Evolutionary conservation across 352 stramenopile species (phyloP).

Genomic region (Pythium coloratum): DNA sequence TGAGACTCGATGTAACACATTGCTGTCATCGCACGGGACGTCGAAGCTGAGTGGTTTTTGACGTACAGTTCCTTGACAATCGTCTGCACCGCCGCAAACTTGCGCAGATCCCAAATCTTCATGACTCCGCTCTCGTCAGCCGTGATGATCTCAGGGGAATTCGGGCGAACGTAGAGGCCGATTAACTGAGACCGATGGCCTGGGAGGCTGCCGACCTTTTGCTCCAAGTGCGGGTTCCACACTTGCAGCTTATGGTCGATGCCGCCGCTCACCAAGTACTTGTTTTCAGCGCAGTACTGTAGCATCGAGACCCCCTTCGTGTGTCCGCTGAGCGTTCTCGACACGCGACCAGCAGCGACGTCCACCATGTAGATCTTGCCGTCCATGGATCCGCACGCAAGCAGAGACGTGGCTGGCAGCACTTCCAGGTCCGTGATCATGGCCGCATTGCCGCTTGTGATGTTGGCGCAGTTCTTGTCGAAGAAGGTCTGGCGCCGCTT

Average conservation of each 20-base stretch:
- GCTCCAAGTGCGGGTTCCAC: slow-evolving; percentile 64
- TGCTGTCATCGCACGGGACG: slow-evolving; percentile 30
- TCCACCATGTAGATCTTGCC: slow-evolving; percentile 66
- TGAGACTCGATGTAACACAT: slow-evolving; percentile 42
- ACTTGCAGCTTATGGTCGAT: slow-evolving; percentile 56
- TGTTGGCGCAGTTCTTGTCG: slow-evolving; percentile 1
- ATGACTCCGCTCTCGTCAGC: slow-evolving; percentile 50
- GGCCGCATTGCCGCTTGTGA: slow-evolving; percentile 4
- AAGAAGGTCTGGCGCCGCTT: slow-evolving; percentile 42
- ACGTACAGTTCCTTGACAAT: slow-evolving; percentile 39
- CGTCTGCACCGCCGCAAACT: slow-evolving; percentile 44
- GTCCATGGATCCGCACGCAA: slow-evolving; percentile 46
- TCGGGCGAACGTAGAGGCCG: slow-evolving; percentile 45
- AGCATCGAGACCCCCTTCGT: slow-evolving; percentile 45
- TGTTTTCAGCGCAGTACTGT: slow-evolving; percentile 42
- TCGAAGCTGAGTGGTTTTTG: slow-evolving; percentile 20
- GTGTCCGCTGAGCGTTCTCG: slow-evolving; percentile 41
- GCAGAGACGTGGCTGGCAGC: slow-evolving; percentile 33
- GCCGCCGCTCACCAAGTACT: slow-evolving; percentile 57
- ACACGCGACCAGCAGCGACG: slow-evolving; percentile 27
- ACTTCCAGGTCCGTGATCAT: slow-evolving; percentile 44
- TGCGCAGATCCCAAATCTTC: slow-evolving; percentile 59
- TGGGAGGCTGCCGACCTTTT: slow-evolving; percentile 47
- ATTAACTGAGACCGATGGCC: slow-evolving; percentile 51
- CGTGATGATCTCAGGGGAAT: slow-evolving; percentile 52